Conservation (phyloP, 345 rosid genomes). For the Bruguiera parviflora region DNA sequence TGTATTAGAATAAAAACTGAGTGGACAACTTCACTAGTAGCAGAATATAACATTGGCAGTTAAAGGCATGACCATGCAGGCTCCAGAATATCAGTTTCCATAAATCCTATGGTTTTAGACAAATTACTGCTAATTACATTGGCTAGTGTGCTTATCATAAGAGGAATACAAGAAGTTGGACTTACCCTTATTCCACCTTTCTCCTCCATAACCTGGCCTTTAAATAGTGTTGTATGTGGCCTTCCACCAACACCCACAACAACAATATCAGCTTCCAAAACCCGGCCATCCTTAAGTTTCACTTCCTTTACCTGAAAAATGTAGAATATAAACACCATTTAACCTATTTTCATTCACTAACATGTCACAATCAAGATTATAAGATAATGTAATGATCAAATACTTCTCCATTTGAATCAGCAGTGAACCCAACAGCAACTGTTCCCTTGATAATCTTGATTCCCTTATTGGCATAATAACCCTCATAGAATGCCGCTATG, state of each 20-base stretch:
- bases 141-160: not conserved
- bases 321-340: not conserved
- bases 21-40: not conserved
- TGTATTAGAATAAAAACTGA: not conserved
- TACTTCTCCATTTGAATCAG: slow-evolving; percentile 82
- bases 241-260: slow-evolving; percentile 98
- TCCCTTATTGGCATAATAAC: slow-evolving; percentile 79
- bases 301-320: slow-evolving; percentile 81
- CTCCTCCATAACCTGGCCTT: slow-evolving; percentile 91
- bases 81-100: not conserved
- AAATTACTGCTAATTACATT: too few relatives aligned
- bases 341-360: not conserved
- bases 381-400: slow-evolving; percentile 1
- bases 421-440: slow-evolving; percentile 82
- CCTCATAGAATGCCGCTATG: slow-evolving; percentile 93
- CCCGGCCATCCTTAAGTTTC: slow-evolving; percentile 83
- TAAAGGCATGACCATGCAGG: not conserved
- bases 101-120: too few relatives aligned
- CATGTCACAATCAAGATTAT: not conserved
- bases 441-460: slow-evolving; percentile 89
- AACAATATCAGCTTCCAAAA: slow-evolving; percentile 89
- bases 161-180: slow-evolving; percentile 5
- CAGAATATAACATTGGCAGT: not conserved
- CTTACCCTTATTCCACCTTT: slow-evolving; percentile 93
- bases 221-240: slow-evolving; percentile 71